Evolutionary conservation across 768 basidiomycete species (phyloP), one percentile per base, ranked within the genome.

Genomic region (Lepiota brunneoincarnata): DNA sequence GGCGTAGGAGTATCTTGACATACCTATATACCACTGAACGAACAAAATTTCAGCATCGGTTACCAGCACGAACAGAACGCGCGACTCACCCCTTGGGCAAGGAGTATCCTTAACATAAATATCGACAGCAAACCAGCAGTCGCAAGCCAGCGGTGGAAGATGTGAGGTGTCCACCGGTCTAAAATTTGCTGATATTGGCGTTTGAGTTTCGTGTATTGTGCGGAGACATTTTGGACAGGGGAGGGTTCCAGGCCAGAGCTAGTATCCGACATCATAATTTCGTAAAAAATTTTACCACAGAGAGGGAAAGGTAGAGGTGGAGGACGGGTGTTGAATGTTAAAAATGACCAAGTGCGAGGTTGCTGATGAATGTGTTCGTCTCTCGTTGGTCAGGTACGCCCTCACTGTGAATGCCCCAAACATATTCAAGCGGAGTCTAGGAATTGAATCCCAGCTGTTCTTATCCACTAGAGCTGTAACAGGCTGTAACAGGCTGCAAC

Each of bases 111-210:
- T 49, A 98, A 69, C 63, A 89, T 74, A 67, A 99, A 98, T 34
- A 98, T 34, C 20, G 74, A 64, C 53, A 95, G 71, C 12, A 97
- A 64, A 4, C 79, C 89, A 3, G 76, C 76, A 2, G 92, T 91
- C 35, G 77, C 82, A 21, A 91, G 62, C 97, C 97, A 99, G 55
- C 97, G 83, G 63, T 95, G 81, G n/a, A 92, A 70, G 26, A 87
- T 81, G 65, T 93, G 84, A 0, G 97, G 97, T 2, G 96, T 97
- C 75, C 88, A 86, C 21, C 91, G 83, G 77, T 99, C 97, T n/a
- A 98, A 80, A 21, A 82, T 69, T 65, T 88, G 85, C 69, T 96
- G 93, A 68, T 95, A 94, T 65, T 86, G 83, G 24, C 92, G 81
- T 62, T 82, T 80, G n/a, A 79, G 49, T 62, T 81, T 84, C 34